These are phyloP conservation scores for Amauroascus verrucosus DNA, from an alignment of 2,329 filamentous ascomycete genomes.

Conservation along the genomic window DNA sequence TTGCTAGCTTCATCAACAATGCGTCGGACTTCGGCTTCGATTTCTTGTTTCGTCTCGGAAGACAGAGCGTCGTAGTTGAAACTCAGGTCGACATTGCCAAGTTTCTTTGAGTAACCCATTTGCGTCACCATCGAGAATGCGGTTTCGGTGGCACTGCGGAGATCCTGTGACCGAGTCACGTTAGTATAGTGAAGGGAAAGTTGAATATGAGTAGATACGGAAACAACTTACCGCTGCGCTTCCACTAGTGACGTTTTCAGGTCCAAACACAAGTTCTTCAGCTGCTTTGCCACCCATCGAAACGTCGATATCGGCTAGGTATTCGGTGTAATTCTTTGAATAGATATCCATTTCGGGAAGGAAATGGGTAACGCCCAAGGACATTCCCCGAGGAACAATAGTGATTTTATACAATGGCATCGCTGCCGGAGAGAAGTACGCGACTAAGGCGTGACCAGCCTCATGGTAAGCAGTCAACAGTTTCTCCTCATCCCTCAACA, in stretches of 20 bases:
- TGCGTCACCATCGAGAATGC: slow-evolving; percentile 82
- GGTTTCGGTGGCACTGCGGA: slow-evolving; percentile 67
- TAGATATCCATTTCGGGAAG: slow-evolving; percentile 90
- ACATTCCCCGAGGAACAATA: slow-evolving; percentile 79
- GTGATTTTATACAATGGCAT: slow-evolving; percentile 91
- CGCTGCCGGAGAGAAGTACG: slow-evolving; percentile 66
- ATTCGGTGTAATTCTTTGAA: slow-evolving; percentile 74
- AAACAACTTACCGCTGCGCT: slow-evolving; percentile 57
- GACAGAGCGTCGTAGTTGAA: slow-evolving; percentile 73
- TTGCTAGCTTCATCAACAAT: slow-evolving; percentile 71
- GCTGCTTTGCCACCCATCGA: slow-evolving; percentile 76
- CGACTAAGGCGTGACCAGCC: slow-evolving; percentile 86
- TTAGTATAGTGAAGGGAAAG: slow-evolving; percentile 1
- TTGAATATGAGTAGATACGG: background rate
- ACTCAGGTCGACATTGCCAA: slow-evolving; percentile 83
- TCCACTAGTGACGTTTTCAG: slow-evolving; percentile 84
- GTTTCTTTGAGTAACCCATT: slow-evolving; percentile 75
- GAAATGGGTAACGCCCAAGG: slow-evolving; percentile 76
- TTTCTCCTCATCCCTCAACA: slow-evolving; percentile 89
- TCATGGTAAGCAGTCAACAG: slow-evolving; percentile 94
- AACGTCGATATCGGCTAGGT: slow-evolving; percentile 68
- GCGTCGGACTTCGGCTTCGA: slow-evolving; percentile 79
- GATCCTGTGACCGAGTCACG: slow-evolving; percentile 55
- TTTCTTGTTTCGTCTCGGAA: slow-evolving; percentile 71
- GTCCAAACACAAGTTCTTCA: slow-evolving; percentile 82